Evolutionary conservation across 345 rosid species (phyloP).

Genomic region (Lepidium africanum): DNA sequence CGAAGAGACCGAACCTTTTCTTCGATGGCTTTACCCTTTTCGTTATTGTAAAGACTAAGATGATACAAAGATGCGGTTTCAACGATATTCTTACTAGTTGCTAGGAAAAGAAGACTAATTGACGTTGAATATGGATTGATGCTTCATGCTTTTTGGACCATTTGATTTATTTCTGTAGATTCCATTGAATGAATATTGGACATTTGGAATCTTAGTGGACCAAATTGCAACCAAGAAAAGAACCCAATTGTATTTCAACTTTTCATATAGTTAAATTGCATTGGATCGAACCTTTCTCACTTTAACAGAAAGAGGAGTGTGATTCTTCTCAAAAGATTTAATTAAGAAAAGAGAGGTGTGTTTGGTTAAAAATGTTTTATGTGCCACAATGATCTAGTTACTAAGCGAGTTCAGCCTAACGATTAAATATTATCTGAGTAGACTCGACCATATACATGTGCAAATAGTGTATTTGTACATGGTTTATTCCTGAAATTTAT

Average conservation of each 20-base stretch:
- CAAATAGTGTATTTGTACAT: too few species aligned
- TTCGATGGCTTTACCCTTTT: background rate
- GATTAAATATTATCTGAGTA: too few species aligned
- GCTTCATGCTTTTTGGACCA: conserved; percentile 25
- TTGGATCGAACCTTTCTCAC: too few species aligned
- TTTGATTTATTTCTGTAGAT: conserved; percentile 5
- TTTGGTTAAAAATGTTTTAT: too few species aligned
- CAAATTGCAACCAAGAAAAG: background rate
- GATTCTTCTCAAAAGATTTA: too few species aligned
- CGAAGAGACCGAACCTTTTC: conserved; percentile 19
- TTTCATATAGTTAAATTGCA: background rate
- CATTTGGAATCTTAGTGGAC: conserved; percentile 13
- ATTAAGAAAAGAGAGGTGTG: too few species aligned
- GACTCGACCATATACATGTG: too few species aligned
- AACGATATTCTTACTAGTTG: conserved; percentile 19
- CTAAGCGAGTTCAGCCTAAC: too few species aligned
- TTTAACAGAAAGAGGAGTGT: too few species aligned
- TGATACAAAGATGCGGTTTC: conserved; percentile 19
- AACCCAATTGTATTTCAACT: conserved; percentile 14
- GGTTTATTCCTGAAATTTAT: too few species aligned
- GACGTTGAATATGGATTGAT: conserved; percentile 3
- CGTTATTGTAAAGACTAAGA: background rate
- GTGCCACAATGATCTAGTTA: too few species aligned
- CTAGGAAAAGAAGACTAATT: background rate
- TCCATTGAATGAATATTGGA: background rate